A percentile compares a stretch with the other conserved stretches of the same genome.
Evolutionary conservation across 306 rosid genomes (phyloP).

Genomic region (Acacia melanoxylon): DNA sequence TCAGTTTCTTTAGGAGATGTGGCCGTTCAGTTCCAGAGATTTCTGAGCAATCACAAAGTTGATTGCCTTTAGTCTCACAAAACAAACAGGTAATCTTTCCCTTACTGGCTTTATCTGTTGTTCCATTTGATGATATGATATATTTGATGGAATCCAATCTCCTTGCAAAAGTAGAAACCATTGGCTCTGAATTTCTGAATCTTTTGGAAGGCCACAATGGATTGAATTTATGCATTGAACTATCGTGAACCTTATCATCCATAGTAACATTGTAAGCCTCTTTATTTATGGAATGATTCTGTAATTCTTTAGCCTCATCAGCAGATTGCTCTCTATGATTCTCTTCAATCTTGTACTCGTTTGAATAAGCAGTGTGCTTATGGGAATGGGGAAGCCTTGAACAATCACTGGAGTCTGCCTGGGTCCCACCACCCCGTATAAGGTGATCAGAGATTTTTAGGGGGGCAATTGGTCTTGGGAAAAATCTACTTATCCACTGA

Average conservation of each 20-base stretch:
- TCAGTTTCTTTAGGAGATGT: constrained; percentile 52
- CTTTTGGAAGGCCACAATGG: constrained; percentile 33
- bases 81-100: constrained; percentile 54
- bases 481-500: constrained; percentile 79
- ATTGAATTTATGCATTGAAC: constrained; percentile 36
- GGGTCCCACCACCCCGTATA: constrained; percentile 38
- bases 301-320: constrained; percentile 34
- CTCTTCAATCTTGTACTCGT: constrained; percentile 28
- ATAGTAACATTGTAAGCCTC: constrained; percentile 34
- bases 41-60: constrained; percentile 50
- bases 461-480: constrained; percentile 42
- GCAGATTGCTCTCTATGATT: constrained; percentile 28
- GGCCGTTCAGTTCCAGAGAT: constrained; percentile 49
- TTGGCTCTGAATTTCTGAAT: constrained; percentile 51
- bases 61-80: constrained; percentile 77
- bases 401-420: constrained; percentile 36
- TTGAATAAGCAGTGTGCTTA: constrained; percentile 22
- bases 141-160: constrained; percentile 64
- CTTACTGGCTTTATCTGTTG: constrained; percentile 34
- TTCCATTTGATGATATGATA: constrained; percentile 38
- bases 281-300: constrained; percentile 14
- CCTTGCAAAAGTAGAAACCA: constrained; percentile 62
- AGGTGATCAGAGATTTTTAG: constrained; percentile 31
- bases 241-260: constrained; percentile 37
- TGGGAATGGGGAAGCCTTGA: constrained; percentile 34